Evolutionary conservation across 768 basidiomycete species (phyloP).

Genomic region (Termitomyces sp.): DNA sequence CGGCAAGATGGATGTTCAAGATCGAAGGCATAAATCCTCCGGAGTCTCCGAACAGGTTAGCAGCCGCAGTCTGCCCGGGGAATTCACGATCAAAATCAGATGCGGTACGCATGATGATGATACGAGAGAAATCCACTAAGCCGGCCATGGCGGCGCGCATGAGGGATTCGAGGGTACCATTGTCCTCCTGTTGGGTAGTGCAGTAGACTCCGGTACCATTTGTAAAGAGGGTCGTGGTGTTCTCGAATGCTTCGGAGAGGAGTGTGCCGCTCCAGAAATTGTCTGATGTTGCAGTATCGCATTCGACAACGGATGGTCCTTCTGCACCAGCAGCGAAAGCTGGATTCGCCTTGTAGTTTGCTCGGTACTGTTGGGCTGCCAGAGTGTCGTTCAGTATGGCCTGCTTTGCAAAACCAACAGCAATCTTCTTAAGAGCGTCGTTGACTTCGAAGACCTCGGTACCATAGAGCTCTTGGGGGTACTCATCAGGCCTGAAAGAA

Average conservation of each 20-base stretch:
- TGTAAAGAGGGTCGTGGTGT: slow-evolving; percentile 10
- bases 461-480: slow-evolving; percentile 8
- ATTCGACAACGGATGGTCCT: slow-evolving; percentile 12
- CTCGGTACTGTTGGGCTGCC: slow-evolving; percentile 6
- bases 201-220: slow-evolving; percentile 13
- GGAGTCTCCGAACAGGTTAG: slow-evolving; percentile 8
- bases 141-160: slow-evolving; percentile 7
- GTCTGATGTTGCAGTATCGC: slow-evolving; percentile 11
- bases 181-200: slow-evolving; percentile 14
- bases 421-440: slow-evolving; percentile 9
- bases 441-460: slow-evolving; percentile 15
- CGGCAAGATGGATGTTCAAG: slow-evolving; percentile 11
- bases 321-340: slow-evolving; percentile 6
- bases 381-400: slow-evolving; percentile 7
- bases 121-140: slow-evolving; percentile 11
- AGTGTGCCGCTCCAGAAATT: slow-evolving; percentile 12
- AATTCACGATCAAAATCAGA: slow-evolving; percentile 15
- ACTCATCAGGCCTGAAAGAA: slow-evolving; percentile 9
- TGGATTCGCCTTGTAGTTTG: slow-evolving; percentile 1
- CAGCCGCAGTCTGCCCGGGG: slow-evolving; percentile 4
- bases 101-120: slow-evolving; percentile 15
- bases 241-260: slow-evolving; percentile 14
- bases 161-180: slow-evolving; percentile 13
- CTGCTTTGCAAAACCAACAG: slow-evolving; percentile 8
- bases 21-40: slow-evolving; percentile 11